These are phyloP conservation scores for Arthrinium phaeospermum DNA, from an alignment of 2,329 filamentous ascomycete genomes.

Conservation along the genomic window DNA sequence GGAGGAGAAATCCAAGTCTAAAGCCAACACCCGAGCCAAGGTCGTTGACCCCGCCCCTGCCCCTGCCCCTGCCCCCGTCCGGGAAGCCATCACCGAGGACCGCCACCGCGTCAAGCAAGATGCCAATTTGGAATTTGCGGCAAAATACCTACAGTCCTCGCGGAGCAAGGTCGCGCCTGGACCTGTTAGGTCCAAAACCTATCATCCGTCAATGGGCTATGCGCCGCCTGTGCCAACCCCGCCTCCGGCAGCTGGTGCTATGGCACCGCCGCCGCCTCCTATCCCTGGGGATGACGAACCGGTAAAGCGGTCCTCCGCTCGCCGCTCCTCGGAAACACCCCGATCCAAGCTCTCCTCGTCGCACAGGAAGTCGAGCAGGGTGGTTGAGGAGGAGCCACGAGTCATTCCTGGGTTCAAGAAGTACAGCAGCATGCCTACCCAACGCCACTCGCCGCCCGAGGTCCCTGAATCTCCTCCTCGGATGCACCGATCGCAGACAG, in stretches of 20 bases:
- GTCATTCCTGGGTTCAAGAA: conserved; percentile 20
- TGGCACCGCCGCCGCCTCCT: conserved; percentile 34
- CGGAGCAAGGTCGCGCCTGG: conserved; percentile 30
- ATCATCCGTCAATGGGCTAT: conserved; percentile 19
- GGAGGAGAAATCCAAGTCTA: background rate
- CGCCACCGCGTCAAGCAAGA: background rate
- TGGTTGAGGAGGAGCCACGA: background rate
- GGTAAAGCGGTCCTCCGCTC: conserved; percentile 31
- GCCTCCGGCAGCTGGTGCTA: conserved; percentile 32
- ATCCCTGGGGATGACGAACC: conserved; percentile 32
- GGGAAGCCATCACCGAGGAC: conserved; percentile 8
- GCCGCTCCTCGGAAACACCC: conserved; percentile 37
- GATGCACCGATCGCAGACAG: conserved; percentile 21
- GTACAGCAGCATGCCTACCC: conserved; percentile 19
- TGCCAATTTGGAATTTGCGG: conserved; percentile 33
- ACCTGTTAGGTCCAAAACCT: conserved; percentile 33
- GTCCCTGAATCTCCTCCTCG: conserved; percentile 21
- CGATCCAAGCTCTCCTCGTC: conserved; percentile 29
- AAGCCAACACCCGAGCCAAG: conserved; percentile 27
- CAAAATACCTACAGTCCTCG: conserved; percentile 36
- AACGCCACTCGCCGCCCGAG: conserved; percentile 8
- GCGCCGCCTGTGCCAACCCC: conserved; percentile 40
- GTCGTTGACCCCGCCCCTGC: background rate
- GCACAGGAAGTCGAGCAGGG: conserved; percentile 34
- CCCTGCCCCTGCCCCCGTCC: background rate